Evolutionary conservation across 2,329 filamentous ascomycete genomes (phyloP), one percentile per base, ranked within the genome.

Genomic region (Neopestalotiopsis clavispora): DNA sequence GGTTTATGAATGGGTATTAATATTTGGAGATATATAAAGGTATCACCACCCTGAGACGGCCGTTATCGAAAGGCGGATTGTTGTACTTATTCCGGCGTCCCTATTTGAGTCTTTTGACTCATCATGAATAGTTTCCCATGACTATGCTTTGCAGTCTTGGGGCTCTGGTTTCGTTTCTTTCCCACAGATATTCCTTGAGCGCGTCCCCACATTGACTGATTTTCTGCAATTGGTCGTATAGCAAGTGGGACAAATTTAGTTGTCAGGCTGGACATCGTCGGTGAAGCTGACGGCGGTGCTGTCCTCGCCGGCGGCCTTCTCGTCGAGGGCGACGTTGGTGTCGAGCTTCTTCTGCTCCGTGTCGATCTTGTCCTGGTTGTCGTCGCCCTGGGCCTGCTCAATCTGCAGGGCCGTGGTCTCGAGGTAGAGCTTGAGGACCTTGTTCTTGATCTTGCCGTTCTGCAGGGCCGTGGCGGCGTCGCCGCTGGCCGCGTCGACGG

Each of bases 381-480:
- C 80, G 40, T 84, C 81, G 34, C 78, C 74, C 75, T 88, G 83
- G 0, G 86, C 87, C 69, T 82, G 79, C 75, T 88, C 77, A 66
- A 88, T 85, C 77, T 86, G 78, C 56, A 89, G 80, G 60, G 80
- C 79, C 68, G 87, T 74, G 2, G 86, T 82, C 74, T 87, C 83
- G 17, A 87, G 83, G 78, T 84, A 81, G 63, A 89, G 78, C 80
- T 89, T 89, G 66, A 89, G 78, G 30, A 89, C 85, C 81, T 89
- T 89, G 80, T 89, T 89, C 83, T 89, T 88, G 74, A 84, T 89
- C 80, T 89, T 89, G 73, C 87, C 86, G 65, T 81, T 81, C 78
- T 86, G 80, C 17, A 89, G 80, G 12, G 85, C 84, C 52, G 80
- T 83, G 0, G 80, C 82, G 2, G 80, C 78, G 13, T 79, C 75